These are phyloP conservation scores for Arachnomyces sp. DNA, from an alignment of 2,329 filamentous ascomycete species.

Conservation along the genomic window DNA sequence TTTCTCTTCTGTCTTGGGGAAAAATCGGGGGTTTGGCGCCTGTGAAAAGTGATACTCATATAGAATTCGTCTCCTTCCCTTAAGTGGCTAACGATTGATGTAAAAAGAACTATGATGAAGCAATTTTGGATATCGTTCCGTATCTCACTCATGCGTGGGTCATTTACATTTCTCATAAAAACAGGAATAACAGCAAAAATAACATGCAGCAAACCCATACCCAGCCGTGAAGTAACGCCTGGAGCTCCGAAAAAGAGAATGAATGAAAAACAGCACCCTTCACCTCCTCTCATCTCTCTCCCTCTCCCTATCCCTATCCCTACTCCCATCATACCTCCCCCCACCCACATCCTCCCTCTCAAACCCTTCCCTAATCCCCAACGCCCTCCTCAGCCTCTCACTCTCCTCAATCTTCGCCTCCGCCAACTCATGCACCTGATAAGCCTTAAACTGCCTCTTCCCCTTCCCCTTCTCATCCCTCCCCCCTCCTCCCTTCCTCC, in stretches of 20 bases:
- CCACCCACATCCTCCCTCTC: conserved; percentile 60
- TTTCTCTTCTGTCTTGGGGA: too few species aligned
- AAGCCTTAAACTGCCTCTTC: conserved; percentile 61
- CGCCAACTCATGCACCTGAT: conserved; percentile 93
- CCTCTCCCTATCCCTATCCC: conserved; percentile 8
- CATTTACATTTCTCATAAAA: too few species aligned
- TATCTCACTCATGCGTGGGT: too few species aligned
- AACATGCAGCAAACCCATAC: not conserved
- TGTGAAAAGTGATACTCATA: not conserved
- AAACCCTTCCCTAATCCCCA: conserved; percentile 86
- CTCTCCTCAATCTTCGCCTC: conserved; percentile 95
- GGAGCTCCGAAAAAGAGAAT: not conserved
- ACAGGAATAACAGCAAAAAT: too few species aligned
- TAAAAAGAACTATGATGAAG: too few species aligned
- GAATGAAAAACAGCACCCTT: not conserved
- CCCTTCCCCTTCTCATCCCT: conserved; percentile 22
- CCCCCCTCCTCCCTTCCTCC: conserved; percentile 6
- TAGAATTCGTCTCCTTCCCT: too few species aligned
- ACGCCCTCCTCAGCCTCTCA: conserved; percentile 72
- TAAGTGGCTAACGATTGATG: too few species aligned
- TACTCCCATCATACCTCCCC: conserved; percentile 9
- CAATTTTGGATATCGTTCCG: too few species aligned
- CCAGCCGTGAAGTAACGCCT: conserved; percentile 10
- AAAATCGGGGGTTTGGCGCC: not conserved
- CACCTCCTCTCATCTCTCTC: conserved; percentile 14